Evolutionary conservation across 1,284 basidiomycete species (phyloP), one percentile per base, ranked within the genome.

Genomic region (Rhodotorula sp.): DNA sequence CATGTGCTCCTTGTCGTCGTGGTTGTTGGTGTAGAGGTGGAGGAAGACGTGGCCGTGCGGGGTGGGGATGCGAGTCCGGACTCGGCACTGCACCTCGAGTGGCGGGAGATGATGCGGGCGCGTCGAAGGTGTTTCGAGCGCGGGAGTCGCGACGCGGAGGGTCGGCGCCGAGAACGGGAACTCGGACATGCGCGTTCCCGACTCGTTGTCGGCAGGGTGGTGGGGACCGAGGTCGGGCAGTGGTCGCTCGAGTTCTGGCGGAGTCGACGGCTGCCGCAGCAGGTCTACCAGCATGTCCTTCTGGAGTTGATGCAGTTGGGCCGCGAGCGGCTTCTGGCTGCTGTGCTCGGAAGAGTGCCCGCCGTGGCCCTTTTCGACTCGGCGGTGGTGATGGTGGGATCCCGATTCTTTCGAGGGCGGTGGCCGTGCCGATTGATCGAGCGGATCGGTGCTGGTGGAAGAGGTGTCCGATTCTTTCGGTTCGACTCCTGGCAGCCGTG

Each of bases 21-120:
- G 91, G 81, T 97, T 98, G 81, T 92, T 90, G 70, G 84, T 83
- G 84, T 99, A 99, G 54, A 99, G 84, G 80, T 99, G 94, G 21
- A 97, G 86, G 82, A 98, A 98, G 48, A 91, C 87, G 29, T 93
- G 90, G 34, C 96, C 96, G 80, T 99, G 93, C 0, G 93, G 92
- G 0, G 97, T 99, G 29, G 97, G 97, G 78, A 99, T 92, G 60
- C 97, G 89, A 6, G 97, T 98, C 68, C 97, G 90, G 5, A 94
- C 97, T 88, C 97, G 92, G 82, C 97, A 99, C 80, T 88, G 90
- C 31, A 95, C 89, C 68, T 87, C 61, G 39, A 80, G 69, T 1
- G 76, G 72, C 3, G 76, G 74, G 18, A 70, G 60, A 14, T 47
- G 23, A 26, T 48, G 20, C 7, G 58, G 18, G 15, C 62, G 8